Evolutionary conservation across 306 rosid genomes (phyloP).

Genomic region (Rosa multiflora): DNA sequence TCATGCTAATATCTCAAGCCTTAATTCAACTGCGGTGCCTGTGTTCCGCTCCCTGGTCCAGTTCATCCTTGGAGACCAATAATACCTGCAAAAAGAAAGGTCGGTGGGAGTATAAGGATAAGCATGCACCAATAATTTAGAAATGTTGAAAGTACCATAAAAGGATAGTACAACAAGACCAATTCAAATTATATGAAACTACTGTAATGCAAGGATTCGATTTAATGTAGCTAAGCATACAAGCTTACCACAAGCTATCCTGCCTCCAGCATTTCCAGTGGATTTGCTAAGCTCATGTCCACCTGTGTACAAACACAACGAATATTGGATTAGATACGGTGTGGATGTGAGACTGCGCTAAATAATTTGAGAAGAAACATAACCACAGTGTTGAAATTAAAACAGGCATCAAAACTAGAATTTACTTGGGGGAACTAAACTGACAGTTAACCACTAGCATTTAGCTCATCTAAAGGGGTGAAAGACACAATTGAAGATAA

Average conservation of each 20-base stretch:
- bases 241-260: slow-evolving; percentile 86
- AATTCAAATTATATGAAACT: neutral
- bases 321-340: neutral
- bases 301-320: slow-evolving; percentile 42
- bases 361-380: neutral
- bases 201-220: neutral
- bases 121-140: neutral
- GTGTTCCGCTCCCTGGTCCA: neutral
- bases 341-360: neutral
- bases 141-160: neutral
- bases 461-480: neutral
- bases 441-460: neutral
- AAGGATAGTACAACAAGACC: neutral
- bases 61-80: slow-evolving; percentile 87
- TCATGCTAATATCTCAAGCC: neutral
- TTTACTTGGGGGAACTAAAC: neutral
- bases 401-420: neutral
- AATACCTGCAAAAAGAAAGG: neutral
- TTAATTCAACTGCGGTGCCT: slow-evolving; percentile 3
- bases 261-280: slow-evolving; percentile 98
- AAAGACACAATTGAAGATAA: neutral
- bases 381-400: too few relatives aligned
- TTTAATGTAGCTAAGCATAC: neutral
- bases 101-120: neutral
- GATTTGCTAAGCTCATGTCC: slow-evolving; percentile 94